A percentile compares a stretch with the other conserved stretches of the same genome.
Conservation (phyloP, 441 rosid species). For the Jatropha podagrica region DNA sequence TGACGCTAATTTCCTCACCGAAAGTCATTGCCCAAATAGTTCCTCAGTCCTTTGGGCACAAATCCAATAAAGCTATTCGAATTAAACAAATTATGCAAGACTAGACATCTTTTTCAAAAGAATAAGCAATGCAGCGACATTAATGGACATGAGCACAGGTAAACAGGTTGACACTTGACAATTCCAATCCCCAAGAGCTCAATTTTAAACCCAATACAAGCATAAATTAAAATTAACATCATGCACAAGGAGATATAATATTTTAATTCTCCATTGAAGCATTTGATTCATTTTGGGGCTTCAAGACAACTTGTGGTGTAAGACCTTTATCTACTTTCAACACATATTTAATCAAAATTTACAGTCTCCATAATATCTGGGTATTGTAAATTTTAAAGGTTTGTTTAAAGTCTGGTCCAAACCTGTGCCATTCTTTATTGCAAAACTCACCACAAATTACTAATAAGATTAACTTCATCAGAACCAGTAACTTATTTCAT, state of each 20-base stretch:
- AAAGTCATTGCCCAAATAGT: constrained; percentile 10
- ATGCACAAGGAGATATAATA: constrained; percentile 2
- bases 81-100: no score
- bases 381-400: not conserved
- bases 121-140: not conserved
- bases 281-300: not conserved
- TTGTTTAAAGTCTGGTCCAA: no score
- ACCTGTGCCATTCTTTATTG: no score
- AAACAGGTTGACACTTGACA: not conserved
- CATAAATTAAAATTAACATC: not conserved
- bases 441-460: no score
- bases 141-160: not conserved
- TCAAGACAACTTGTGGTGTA: not conserved
- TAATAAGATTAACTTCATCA: no score
- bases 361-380: not conserved
- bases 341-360: not conserved
- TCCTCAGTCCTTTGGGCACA: not conserved
- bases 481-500: no score
- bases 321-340: constrained; percentile 4
- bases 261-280: constrained; percentile 1
- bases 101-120: no score
- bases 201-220: not conserved
- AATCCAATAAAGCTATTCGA: no score
- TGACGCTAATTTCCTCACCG: constrained; percentile 3
- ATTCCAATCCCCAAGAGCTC: not conserved